Conservation (phyloP, 83 land plant genomes). For the Larix sibirica region DNA sequence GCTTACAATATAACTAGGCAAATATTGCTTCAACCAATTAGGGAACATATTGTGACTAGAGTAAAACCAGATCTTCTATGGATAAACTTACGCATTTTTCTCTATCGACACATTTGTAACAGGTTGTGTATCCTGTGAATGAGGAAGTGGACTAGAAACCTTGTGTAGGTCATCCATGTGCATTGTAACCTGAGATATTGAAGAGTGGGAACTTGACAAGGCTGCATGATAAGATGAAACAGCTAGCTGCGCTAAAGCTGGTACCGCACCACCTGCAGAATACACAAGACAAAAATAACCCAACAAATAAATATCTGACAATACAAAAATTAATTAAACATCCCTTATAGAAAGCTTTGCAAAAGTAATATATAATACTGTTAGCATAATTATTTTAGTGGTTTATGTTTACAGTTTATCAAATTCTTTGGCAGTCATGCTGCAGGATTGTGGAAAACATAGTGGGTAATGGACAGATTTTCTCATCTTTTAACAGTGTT, state of each 20-base stretch:
- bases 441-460: too few species aligned
- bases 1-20: not conserved
- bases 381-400: too few species aligned
- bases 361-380: too few species aligned
- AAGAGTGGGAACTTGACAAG: constrained; percentile 20
- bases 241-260: constrained; percentile 57
- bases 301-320: not conserved
- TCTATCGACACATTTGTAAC: not conserved
- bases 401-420: too few species aligned
- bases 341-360: too few species aligned
- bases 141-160: constrained; percentile 2
- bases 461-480: too few species aligned
- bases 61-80: not conserved
- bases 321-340: too few species aligned
- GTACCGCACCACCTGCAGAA: constrained; percentile 65
- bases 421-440: too few species aligned
- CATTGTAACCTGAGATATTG: constrained; percentile 19
- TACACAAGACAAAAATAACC: not conserved
- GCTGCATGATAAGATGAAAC: constrained; percentile 62
- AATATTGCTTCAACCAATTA: not conserved
- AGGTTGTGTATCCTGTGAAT: not conserved
- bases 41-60: not conserved
- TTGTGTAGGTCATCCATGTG: constrained; percentile 7
- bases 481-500: too few species aligned
- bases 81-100: not conserved